Evolutionary conservation across 805 yeast genomes (phyloP), one percentile per base, ranked within the genome.

Genomic region (Candida boleticola): DNA sequence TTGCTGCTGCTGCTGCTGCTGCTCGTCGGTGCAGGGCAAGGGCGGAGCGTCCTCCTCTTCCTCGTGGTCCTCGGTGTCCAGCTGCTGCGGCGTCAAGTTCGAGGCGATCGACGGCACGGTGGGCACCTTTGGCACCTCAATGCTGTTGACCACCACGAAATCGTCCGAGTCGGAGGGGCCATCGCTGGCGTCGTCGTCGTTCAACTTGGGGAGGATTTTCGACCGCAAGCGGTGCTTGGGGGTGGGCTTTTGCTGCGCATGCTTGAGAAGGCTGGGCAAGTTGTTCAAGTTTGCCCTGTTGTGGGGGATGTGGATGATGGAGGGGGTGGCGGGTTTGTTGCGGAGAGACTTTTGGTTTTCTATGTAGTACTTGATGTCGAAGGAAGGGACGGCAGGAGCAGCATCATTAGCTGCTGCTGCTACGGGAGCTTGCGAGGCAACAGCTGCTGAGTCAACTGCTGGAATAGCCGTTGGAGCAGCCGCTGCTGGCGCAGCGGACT

Each of bases 341-440:
- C 35, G 14, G 33, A 56, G 64, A 22, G 34, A 37, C 27, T 19
- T 29, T 34, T 44, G 44, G n/a, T 60, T 46, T 3, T 61, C 58
- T 40, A 66, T 71, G 50, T 61, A 63, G 17, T 66, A 29, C 48
- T 73, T 77, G 22, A 79, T 63, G 5, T 63, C 61, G 49, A 80
- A 80, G 0, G 74, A 80, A 51, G 64, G 66, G 37, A 73, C 31
- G 7, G 27, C 69, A 3, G 76, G 79, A 17, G 76, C 66, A 4
- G 75, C 56, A 38, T 70, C 70, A 0, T 83, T 82, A 45, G 74
- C 71, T 0, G 83, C 81, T 19, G 46, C 52, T 3, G 43, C 53
- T 9, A 41, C 47, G 1, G 58, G n/a, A n/a, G n/a, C n/a, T 25
- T 25, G 27, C 27, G 7, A 7, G 13, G 14, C 17, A 5, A 17